A percentile compares a stretch with the other conserved stretches of the same genome.
phyloP scores from a whole-genome alignment of 2,329 filamentous ascomycete genomes.

The Microcyclospora tardicrescens region DNA sequence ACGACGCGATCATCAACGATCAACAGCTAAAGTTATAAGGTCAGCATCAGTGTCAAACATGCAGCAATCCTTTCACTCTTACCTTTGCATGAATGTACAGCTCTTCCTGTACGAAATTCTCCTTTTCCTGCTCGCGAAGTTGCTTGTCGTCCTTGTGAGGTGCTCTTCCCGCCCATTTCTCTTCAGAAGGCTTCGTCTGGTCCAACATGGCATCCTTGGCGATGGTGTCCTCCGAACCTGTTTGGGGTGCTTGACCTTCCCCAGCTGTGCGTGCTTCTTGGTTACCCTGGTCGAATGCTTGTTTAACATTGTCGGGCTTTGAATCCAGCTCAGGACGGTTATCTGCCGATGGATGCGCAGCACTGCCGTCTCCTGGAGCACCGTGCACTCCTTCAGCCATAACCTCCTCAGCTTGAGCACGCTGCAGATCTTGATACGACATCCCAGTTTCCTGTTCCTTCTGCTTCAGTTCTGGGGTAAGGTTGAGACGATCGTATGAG shows the following conservation, averaged over 20 bases:
- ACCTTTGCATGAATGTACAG: slow-evolving; percentile 91
- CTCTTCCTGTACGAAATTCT: slow-evolving; percentile 90
- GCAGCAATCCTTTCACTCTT: slow-evolving; percentile 10
- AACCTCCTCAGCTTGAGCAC: slow-evolving; percentile 77
- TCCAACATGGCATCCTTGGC: slow-evolving; percentile 75
- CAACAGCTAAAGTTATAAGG: slow-evolving; percentile 32
- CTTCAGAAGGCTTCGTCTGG: slow-evolving; percentile 49
- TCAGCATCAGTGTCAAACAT: slow-evolving; percentile 4
- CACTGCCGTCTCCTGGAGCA: slow-evolving; percentile 21
- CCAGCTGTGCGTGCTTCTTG: slow-evolving; percentile 20
- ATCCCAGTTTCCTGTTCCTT: slow-evolving; percentile 73
- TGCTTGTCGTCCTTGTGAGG: slow-evolving; percentile 19
- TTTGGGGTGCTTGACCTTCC: slow-evolving; percentile 22
- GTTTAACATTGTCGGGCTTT: slow-evolving; percentile 5
- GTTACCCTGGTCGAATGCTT: slow-evolving; percentile 10
- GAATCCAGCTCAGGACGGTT: slow-evolving; percentile 1
- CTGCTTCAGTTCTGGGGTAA: slow-evolving; percentile 57
- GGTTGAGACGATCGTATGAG: slow-evolving; percentile 84
- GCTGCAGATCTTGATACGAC: slow-evolving; percentile 73
- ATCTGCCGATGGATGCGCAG: background rate
- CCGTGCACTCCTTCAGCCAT: slow-evolving; percentile 65
- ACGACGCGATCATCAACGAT: slow-evolving; percentile 79
- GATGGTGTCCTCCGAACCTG: slow-evolving; percentile 47
- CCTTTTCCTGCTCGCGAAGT: slow-evolving; percentile 59
- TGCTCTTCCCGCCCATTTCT: slow-evolving; percentile 56